A percentile compares a stretch with the other conserved stretches of the same genome.
Conservation (phyloP, 768 basidiomycete genomes). For the Plicaturopsis crispa region DNA sequence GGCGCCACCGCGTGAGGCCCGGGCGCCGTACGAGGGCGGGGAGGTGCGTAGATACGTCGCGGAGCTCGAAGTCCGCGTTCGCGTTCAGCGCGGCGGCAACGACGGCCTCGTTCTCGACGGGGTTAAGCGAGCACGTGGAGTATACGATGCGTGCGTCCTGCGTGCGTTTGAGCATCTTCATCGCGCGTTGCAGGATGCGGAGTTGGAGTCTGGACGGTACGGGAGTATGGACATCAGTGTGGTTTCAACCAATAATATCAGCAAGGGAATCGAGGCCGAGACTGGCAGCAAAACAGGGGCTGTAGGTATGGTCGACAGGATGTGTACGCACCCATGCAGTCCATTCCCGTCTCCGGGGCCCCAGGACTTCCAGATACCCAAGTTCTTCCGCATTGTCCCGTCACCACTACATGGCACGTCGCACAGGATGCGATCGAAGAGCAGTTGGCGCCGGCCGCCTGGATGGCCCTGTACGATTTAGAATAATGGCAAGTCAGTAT, state of each 20-base stretch:
- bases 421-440: slow-evolving; percentile 90
- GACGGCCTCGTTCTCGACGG: slow-evolving; percentile 96
- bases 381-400: slow-evolving; percentile 91
- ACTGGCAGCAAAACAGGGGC: no score
- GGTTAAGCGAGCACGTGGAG: slow-evolving; percentile 96
- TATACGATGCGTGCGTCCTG: slow-evolving; percentile 88
- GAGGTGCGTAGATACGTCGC: slow-evolving; percentile 69
- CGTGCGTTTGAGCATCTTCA: slow-evolving; percentile 80
- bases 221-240: no score
- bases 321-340: slow-evolving; percentile 61
- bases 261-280: no score
- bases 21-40: slow-evolving; percentile 68
- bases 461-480: slow-evolving; percentile 25
- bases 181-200: slow-evolving; percentile 87
- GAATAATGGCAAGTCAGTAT: no score
- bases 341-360: slow-evolving; percentile 84
- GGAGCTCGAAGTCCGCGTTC: slow-evolving; percentile 64
- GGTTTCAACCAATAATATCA: no score
- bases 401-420: slow-evolving; percentile 99
- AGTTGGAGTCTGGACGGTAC: slow-evolving; percentile 63
- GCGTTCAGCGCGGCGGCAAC: slow-evolving; percentile 73
- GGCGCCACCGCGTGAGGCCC: slow-evolving; percentile 74
- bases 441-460: slow-evolving; percentile 39
- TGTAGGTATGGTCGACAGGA: neutral
- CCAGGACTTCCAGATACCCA: slow-evolving; percentile 94